phyloP scores from a whole-genome alignment of 1,284 basidiomycete species.

The Naganishia cerealis region DNA sequence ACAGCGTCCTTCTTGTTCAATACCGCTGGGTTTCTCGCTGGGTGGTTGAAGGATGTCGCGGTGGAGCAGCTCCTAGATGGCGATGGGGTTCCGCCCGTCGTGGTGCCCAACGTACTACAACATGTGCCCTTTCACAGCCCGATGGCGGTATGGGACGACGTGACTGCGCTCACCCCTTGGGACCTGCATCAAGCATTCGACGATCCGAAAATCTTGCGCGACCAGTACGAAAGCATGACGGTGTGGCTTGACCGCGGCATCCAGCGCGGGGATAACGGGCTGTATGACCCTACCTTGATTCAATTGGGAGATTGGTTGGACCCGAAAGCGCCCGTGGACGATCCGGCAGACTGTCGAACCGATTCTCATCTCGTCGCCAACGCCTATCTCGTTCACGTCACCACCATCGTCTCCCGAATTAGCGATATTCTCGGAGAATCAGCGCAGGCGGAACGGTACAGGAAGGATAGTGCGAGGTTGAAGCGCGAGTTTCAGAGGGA shows the following conservation, averaged over 20 bases:
- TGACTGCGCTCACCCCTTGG: slow-evolving; percentile 39
- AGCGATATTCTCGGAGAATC: slow-evolving; percentile 29
- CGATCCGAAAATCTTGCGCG: slow-evolving; percentile 34
- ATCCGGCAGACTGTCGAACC: slow-evolving; percentile 36
- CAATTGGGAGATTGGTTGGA: slow-evolving; percentile 48
- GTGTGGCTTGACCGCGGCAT: slow-evolving; percentile 44
- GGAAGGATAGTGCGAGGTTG: slow-evolving; percentile 22
- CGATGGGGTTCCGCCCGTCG: slow-evolving; percentile 38
- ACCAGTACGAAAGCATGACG: slow-evolving; percentile 39
- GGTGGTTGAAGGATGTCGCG: slow-evolving; percentile 43
- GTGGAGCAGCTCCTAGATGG: slow-evolving; percentile 42
- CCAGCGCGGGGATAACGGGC: slow-evolving; percentile 33
- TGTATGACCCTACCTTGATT: slow-evolving; percentile 17
- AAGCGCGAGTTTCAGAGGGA: slow-evolving; percentile 38
- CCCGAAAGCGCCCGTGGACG: slow-evolving; percentile 40
- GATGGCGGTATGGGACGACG: slow-evolving; percentile 41
- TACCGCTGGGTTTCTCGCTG: slow-evolving; percentile 37
- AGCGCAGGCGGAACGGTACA: slow-evolving; percentile 26
- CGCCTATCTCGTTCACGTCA: slow-evolving; percentile 42
- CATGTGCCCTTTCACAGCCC: slow-evolving; percentile 22
- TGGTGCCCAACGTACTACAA: slow-evolving; percentile 41
- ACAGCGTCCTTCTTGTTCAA: slow-evolving; percentile 44
- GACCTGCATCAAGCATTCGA: slow-evolving; percentile 41
- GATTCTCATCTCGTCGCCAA: slow-evolving; percentile 37
- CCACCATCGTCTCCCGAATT: slow-evolving; percentile 34